phyloP scores from a whole-genome alignment of 202 grass and related monocot species.

The Musa balbisiana region DNA sequence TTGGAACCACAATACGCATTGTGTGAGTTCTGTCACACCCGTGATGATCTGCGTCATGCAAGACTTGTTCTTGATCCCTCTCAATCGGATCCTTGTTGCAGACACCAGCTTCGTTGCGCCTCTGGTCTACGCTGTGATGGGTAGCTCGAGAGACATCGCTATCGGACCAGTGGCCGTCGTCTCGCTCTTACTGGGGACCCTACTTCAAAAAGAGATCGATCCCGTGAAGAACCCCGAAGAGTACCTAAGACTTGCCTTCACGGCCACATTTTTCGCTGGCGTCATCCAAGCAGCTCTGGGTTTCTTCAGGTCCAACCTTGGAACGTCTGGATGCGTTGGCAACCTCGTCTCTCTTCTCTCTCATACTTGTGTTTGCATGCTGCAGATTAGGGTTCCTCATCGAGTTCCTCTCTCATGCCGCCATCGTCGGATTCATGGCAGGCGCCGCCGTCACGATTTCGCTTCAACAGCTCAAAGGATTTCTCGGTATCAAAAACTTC shows the following conservation, averaged over 20 bases:
- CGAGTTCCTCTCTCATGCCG: conserved; percentile 14
- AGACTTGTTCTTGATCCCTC: too few species aligned
- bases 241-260: conserved; percentile 8
- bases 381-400: conserved; percentile 17
- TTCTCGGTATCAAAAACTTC: conserved; percentile 5
- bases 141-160: conserved; percentile 17
- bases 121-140: conserved; percentile 13
- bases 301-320: neutral
- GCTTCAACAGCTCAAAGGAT: conserved; percentile 18
- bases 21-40: neutral
- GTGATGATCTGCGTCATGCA: neutral
- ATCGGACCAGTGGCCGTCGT: conserved; percentile 20
- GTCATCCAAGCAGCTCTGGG: conserved; percentile 10
- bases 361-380: neutral
- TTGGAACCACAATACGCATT: conserved; percentile 4
- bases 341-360: too few species aligned
- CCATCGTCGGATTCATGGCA: conserved; percentile 21
- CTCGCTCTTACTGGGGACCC: conserved; percentile 7
- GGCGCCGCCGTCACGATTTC: conserved; percentile 17
- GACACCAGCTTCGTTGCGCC: conserved; percentile 17
- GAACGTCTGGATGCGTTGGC: too few species aligned
- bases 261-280: conserved; percentile 15
- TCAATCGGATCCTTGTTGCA: neutral
- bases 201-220: conserved; percentile 1
- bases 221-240: conserved; percentile 4